phyloP scores from a whole-genome alignment of 2,329 filamentous ascomycete species.

The Trichoderma oligosporum region DNA sequence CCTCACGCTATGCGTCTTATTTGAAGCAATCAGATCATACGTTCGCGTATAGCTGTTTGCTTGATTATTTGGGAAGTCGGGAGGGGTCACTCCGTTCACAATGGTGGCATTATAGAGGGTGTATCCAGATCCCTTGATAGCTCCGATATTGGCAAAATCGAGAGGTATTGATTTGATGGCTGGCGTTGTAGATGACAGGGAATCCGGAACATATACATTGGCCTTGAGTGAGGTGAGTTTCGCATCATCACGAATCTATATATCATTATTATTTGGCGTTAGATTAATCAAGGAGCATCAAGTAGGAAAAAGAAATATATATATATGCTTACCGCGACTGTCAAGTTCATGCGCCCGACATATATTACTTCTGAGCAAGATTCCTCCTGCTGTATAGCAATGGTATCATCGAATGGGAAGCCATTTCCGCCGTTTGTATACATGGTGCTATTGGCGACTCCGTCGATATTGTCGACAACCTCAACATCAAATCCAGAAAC shows the following conservation, averaged over 20 bases:
- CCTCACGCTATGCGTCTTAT: slow-evolving; percentile 8
- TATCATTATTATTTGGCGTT: not conserved
- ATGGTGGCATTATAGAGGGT: slow-evolving; percentile 16
- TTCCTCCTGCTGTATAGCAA: slow-evolving; percentile 8
- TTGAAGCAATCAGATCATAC: slow-evolving; percentile 20
- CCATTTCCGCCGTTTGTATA: slow-evolving; percentile 19
- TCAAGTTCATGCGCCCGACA: slow-evolving; percentile 10
- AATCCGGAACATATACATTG: not conserved
- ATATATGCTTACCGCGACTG: not conserved
- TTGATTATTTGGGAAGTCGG: not conserved
- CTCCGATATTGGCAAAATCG: slow-evolving; percentile 9
- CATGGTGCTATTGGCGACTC: slow-evolving; percentile 8
- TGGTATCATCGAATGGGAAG: slow-evolving; percentile 18
- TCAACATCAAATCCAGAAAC: slow-evolving; percentile 20
- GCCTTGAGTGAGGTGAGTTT: not conserved
- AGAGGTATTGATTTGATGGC: slow-evolving; percentile 3
- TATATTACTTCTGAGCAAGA: slow-evolving; percentile 5
- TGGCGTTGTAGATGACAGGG: slow-evolving; percentile 2
- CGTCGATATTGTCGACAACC: slow-evolving; percentile 17
- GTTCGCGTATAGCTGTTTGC: slow-evolving; percentile 15
- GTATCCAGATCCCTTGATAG: slow-evolving; percentile 4
- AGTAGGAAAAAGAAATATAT: not conserved
- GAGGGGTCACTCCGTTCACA: not conserved
- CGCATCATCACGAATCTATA: slow-evolving; percentile 5
- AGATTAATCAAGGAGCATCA: not conserved